phyloP scores from a whole-genome alignment of 805 yeast genomes.

The Candida pini region DNA sequence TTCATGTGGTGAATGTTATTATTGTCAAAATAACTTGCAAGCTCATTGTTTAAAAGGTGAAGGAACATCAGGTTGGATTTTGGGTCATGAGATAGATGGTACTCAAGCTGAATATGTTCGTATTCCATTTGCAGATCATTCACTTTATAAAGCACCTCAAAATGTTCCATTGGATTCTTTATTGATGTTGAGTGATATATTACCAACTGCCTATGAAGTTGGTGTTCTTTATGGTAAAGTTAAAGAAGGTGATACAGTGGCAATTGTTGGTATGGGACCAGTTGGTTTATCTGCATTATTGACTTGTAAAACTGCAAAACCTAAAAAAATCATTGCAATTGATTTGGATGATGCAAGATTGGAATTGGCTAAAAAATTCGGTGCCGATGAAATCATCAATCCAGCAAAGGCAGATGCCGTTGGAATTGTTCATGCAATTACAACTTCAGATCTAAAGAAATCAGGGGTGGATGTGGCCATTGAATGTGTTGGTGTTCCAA shows the following conservation, averaged over 20 bases:
- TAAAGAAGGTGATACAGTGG: slow-evolving; percentile 51
- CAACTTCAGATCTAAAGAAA: slow-evolving; percentile 23
- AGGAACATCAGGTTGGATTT: slow-evolving; percentile 42
- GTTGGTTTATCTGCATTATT: slow-evolving; percentile 61
- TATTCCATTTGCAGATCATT: slow-evolving; percentile 44
- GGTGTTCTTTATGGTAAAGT: slow-evolving; percentile 55
- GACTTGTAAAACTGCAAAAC: slow-evolving; percentile 48
- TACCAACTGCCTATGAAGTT: slow-evolving; percentile 65
- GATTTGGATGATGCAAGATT: slow-evolving; percentile 57
- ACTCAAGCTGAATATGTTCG: slow-evolving; percentile 61
- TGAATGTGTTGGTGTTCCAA: slow-evolving; percentile 62
- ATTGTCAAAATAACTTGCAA: slow-evolving; percentile 49
- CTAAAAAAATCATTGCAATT: slow-evolving; percentile 49
- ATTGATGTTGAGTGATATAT: slow-evolving; percentile 56
- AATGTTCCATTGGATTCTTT: slow-evolving; percentile 38
- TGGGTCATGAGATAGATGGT: slow-evolving; percentile 58
- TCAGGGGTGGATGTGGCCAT: slow-evolving; percentile 60
- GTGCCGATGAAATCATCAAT: slow-evolving; percentile 55
- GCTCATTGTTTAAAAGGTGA: slow-evolving; percentile 47
- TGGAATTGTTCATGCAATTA: slow-evolving; percentile 30
- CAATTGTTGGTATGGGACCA: slow-evolving; percentile 65
- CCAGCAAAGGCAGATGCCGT: slow-evolving; percentile 39
- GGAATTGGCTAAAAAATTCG: slow-evolving; percentile 50
- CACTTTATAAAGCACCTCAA: slow-evolving; percentile 31
- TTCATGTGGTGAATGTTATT: slow-evolving; percentile 53